Conservation (phyloP, 163 green algal genomes). For the Picocystis sp. region DNA sequence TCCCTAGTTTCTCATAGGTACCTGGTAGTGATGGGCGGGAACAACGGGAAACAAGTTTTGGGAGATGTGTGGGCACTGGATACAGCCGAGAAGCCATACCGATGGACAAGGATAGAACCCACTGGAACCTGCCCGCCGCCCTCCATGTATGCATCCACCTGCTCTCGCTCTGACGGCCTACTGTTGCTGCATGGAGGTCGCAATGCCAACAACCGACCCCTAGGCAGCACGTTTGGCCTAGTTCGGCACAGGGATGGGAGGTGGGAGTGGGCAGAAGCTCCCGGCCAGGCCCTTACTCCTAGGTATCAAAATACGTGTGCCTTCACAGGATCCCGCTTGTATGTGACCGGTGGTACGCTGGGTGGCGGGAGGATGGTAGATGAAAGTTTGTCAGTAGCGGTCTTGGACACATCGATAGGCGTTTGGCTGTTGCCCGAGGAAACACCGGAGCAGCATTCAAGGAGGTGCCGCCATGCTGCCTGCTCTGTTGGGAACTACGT, state of each 20-base stretch:
- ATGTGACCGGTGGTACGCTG: constrained; percentile 87
- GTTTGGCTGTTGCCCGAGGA: constrained; percentile 46
- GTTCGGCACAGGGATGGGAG: constrained; percentile 85
- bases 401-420: constrained; percentile 78
- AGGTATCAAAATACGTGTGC: constrained; percentile 88
- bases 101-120: constrained; percentile 71
- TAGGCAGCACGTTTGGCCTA: constrained; percentile 86
- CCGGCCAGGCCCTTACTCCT: constrained; percentile 70
- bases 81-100: constrained; percentile 94
- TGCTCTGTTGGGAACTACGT: constrained; percentile 71
- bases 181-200: constrained; percentile 87
- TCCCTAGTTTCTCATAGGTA: constrained; percentile 92
- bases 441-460: constrained; percentile 7
- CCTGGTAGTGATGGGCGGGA: constrained; percentile 89
- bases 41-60: constrained; percentile 83
- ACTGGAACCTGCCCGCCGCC: constrained; percentile 5
- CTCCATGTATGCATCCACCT: constrained; percentile 87
- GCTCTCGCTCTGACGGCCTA: constrained; percentile 73
- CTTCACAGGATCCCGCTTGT: constrained; percentile 76
- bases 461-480: constrained; percentile 65
- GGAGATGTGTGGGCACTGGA: constrained; percentile 88
- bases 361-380: constrained; percentile 91
- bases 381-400: constrained; percentile 37
- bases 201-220: constrained; percentile 55
- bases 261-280: constrained; percentile 96